Evolutionary conservation across 768 basidiomycete species (phyloP).

Genomic region (Termitomyces sp.): DNA sequence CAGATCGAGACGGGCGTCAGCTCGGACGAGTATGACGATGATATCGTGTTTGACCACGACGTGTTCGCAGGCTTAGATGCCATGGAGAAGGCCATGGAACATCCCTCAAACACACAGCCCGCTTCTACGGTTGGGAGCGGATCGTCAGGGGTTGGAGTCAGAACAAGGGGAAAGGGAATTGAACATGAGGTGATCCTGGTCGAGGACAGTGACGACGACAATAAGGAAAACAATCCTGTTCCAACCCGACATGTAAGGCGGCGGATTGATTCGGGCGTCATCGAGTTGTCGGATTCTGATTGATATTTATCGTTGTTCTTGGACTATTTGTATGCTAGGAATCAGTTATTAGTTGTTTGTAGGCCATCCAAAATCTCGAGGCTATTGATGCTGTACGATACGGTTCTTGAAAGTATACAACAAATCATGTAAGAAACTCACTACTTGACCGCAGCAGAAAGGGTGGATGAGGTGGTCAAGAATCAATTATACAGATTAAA

Average conservation of each 20-base stretch:
- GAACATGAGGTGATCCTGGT: constrained; percentile 34
- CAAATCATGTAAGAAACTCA: background rate
- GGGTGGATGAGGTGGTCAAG: constrained; percentile 6
- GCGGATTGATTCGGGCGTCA: constrained; percentile 33
- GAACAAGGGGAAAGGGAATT: background rate
- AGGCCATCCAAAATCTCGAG: background rate
- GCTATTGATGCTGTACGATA: constrained; percentile 1
- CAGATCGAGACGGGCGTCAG: background rate
- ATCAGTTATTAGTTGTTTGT: background rate
- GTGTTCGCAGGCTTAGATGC: constrained; percentile 23
- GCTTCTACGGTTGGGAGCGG: constrained; percentile 1
- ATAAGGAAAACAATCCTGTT: constrained; percentile 60
- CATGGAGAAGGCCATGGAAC: constrained; percentile 16
- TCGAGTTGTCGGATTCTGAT: constrained; percentile 55
- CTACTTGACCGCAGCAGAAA: constrained; percentile 13
- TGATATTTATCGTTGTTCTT: constrained; percentile 13
- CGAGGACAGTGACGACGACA: constrained; percentile 42
- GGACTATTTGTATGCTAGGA: background rate
- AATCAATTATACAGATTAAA: constrained; percentile 14
- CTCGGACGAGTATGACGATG: constrained; percentile 16
- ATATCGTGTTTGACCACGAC: constrained; percentile 24
- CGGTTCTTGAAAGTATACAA: constrained; percentile 6
- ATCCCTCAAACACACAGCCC: background rate
- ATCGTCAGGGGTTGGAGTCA: constrained; percentile 2
- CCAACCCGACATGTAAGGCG: constrained; percentile 46